Base-by-base conservation (phyloP, 805 yeast species). In the Tetrapisispora arboricola region DNA sequence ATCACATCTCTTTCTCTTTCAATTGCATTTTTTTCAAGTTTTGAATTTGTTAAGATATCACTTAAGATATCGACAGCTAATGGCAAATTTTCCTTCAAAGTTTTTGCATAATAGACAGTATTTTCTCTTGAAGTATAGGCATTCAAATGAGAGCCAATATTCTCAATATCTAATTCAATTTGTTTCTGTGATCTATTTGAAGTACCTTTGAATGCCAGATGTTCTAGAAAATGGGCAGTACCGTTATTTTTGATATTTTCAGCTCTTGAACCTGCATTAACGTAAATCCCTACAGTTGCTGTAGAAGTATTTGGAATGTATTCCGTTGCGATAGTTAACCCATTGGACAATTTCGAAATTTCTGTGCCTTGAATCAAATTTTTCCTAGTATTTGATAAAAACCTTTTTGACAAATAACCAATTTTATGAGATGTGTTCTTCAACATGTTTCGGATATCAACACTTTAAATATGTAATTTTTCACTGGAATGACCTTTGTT, bases 51-150 rank as follows among this genome's bases (percentile, higher is more conserved):
- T 49, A 94, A 70, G 50, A 92, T 84, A 60, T 92, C 99, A 46
- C 92, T 73, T 42, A 92, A 67, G 32, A 92, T 85, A 57, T 87
- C 94, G 22, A 92, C 84, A 18, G 94, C 79, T 55, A 77, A 76
- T 45, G 88, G 84, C 34, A 94, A 79, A 57, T 94, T 95, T 26
- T 71, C 71, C 50, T 77, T 73, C 43, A 88, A 68, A 24, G 96
- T 76, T 63, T 86, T 87, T 37, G 97, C 95, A 63, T 87, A 92
- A 63, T 88, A 92, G 8, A 90, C 98, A 1, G 99, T 92, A 64
- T 87, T 88, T 59, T 92, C 99, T 57, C 99, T 76, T 17, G 96
- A 86, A 2, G 98, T 92, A 68, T 92, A 92, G n/a, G 98, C 98
- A 60, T 94, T 92, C 55, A 92, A 75, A 65, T 92, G 98, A 20